Conservation (phyloP, 768 basidiomycete genomes). For the Hortiboletus flavorubellus region DNA sequence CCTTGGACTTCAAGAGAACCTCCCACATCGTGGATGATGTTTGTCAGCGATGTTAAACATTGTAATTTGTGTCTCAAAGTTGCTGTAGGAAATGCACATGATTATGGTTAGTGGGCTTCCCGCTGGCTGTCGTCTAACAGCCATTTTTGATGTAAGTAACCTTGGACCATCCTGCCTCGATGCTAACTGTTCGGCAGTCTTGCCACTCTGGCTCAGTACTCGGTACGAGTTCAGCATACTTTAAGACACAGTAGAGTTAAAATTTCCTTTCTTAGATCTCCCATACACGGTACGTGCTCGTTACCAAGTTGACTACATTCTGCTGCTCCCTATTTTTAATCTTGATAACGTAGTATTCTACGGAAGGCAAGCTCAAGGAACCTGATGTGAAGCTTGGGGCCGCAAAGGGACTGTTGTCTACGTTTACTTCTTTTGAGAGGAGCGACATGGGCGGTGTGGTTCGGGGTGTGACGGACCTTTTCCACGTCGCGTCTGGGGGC, state of each 20-base stretch:
- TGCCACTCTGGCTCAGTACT: slow-evolving; percentile 90
- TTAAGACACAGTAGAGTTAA: neutral
- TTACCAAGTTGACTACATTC: neutral
- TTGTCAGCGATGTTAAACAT: slow-evolving; percentile 24
- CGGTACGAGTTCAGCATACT: slow-evolving; percentile 40
- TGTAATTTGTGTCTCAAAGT: slow-evolving; percentile 1
- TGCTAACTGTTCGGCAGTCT: slow-evolving; percentile 42
- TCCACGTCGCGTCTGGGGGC: slow-evolving; percentile 71
- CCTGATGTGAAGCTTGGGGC: slow-evolving; percentile 87
- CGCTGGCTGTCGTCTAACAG: slow-evolving; percentile 82
- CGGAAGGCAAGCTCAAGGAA: slow-evolving; percentile 93
- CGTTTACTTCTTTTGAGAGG: slow-evolving; percentile 69
- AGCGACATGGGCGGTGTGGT: slow-evolving; percentile 82
- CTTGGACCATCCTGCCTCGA: neutral
- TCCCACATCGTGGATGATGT: slow-evolving; percentile 92
- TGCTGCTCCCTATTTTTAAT: neutral
- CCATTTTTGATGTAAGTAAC: slow-evolving; percentile 67
- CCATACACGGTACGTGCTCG: slow-evolving; percentile 55
- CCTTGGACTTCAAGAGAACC: slow-evolving; percentile 60
- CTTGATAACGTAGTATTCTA: slow-evolving; percentile 64
- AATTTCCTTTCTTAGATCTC: slow-evolving; percentile 44
- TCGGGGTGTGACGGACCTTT: slow-evolving; percentile 64
- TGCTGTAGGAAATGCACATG: slow-evolving; percentile 59
- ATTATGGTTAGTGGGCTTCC: slow-evolving; percentile 82
- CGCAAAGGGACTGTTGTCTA: slow-evolving; percentile 79